Percentiles rank a stretch among this genome's conserved stretches.
phyloP scores from a whole-genome alignment of 768 basidiomycete genomes.

The Boletus insuetus region DNA sequence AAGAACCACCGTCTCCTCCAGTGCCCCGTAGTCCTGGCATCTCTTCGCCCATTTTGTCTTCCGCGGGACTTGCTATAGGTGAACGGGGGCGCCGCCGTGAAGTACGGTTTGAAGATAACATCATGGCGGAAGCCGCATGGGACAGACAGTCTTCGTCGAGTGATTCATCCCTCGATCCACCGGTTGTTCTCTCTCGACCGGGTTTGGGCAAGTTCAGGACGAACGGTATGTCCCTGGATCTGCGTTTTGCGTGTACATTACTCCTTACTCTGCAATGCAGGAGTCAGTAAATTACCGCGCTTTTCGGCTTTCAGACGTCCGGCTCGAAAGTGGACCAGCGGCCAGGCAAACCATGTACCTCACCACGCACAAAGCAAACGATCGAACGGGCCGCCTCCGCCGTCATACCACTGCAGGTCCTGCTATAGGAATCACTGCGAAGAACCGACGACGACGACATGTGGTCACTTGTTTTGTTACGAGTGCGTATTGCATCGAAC shows the following conservation, averaged over 20 bases:
- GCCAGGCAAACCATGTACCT: slow-evolving; percentile 9
- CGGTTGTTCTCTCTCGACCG: slow-evolving; percentile 14
- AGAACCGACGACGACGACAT: slow-evolving; percentile 58
- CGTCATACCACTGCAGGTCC: slow-evolving; percentile 45
- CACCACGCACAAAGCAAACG: slow-evolving; percentile 7
- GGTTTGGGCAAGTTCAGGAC: slow-evolving; percentile 7
- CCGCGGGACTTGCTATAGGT: slow-evolving; percentile 26
- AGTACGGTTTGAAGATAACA: slow-evolving; percentile 34
- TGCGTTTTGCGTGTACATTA: background rate
- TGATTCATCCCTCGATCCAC: slow-evolving; percentile 27
- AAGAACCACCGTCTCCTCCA: slow-evolving; percentile 10
- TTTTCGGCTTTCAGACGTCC: slow-evolving; percentile 29
- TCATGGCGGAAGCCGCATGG: slow-evolving; percentile 29
- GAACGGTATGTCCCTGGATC: slow-evolving; percentile 18
- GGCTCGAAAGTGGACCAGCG: slow-evolving; percentile 11
- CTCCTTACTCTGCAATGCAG: slow-evolving; percentile 9
- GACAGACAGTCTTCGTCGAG: slow-evolving; percentile 31
- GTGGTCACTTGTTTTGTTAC: slow-evolving; percentile 64
- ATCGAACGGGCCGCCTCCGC: slow-evolving; percentile 1
- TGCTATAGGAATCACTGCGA: slow-evolving; percentile 50
- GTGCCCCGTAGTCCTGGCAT: slow-evolving; percentile 20
- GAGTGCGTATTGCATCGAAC: slow-evolving; percentile 23
- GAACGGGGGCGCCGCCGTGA: slow-evolving; percentile 31
- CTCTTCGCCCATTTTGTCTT: slow-evolving; percentile 31
- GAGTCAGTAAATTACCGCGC: slow-evolving; percentile 30